phyloP scores from a whole-genome alignment of 352 stramenopile genomes.

The Globisporangium camurandrum region DNA sequence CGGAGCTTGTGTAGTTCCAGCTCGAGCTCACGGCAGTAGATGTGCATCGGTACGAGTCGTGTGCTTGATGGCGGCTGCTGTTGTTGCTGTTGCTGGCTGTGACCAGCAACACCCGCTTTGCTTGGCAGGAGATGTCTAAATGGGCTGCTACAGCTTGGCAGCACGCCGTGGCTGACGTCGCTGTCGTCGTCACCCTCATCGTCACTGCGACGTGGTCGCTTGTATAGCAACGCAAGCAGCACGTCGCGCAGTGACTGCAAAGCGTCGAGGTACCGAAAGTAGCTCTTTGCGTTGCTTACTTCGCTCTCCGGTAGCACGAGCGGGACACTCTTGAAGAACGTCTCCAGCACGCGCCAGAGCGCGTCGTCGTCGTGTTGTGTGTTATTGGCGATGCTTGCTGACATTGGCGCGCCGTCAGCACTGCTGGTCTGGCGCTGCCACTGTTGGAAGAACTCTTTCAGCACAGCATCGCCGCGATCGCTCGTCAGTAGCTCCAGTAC shows the following conservation, averaged over 20 bases:
- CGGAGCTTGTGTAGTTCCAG: slow-evolving; percentile 39
- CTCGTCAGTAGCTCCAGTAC: slow-evolving; percentile 58
- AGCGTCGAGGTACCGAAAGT: slow-evolving; percentile 49
- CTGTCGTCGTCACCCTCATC: slow-evolving; percentile 16
- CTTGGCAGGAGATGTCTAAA: neutral
- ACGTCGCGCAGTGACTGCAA: slow-evolving; percentile 45
- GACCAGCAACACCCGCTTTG: neutral
- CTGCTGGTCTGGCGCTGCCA: slow-evolving; percentile 23
- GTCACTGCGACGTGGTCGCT: slow-evolving; percentile 12
- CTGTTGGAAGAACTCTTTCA: slow-evolving; percentile 54
- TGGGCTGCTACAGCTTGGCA: slow-evolving; percentile 3
- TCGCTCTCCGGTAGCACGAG: slow-evolving; percentile 42
- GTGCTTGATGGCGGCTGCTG: slow-evolving; percentile 1
- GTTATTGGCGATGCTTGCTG: too few relatives aligned
- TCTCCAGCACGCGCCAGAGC: slow-evolving; percentile 57
- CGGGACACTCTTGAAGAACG: slow-evolving; percentile 52
- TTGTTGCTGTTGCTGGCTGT: neutral
- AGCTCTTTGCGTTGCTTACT: slow-evolving; percentile 29
- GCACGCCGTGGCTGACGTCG: neutral
- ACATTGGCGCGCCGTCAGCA: too few relatives aligned
- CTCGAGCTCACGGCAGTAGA: slow-evolving; percentile 64
- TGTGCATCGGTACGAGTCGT: slow-evolving; percentile 27
- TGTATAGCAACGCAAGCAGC: slow-evolving; percentile 46
- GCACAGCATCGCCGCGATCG: slow-evolving; percentile 50
- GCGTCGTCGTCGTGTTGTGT: slow-evolving; percentile 9